Conservation (phyloP, 345 rosid species). For the Carallia brachiata region DNA sequence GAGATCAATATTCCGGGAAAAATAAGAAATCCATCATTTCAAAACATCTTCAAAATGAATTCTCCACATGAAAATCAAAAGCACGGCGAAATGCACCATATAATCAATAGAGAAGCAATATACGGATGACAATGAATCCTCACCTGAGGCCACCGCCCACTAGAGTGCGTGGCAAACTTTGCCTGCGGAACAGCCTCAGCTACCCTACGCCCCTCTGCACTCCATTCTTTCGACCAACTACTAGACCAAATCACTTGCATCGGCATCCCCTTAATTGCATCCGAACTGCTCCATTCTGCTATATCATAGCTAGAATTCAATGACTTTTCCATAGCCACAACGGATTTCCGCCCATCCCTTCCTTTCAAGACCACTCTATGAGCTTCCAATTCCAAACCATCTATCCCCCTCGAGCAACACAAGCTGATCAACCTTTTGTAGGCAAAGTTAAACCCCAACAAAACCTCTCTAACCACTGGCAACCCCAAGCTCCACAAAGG, state of each 20-base stretch:
- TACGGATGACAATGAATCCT: slow-evolving; percentile 13
- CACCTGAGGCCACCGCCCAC: slow-evolving; percentile 97
- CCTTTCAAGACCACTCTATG: slow-evolving; percentile 76
- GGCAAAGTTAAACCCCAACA: slow-evolving; percentile 45
- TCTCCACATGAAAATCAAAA: too few species aligned
- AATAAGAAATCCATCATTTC: neutral
- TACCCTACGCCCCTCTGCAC: slow-evolving; percentile 49
- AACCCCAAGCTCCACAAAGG: slow-evolving; percentile 56
- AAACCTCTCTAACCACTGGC: slow-evolving; percentile 57
- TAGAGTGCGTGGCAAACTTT: slow-evolving; percentile 60
- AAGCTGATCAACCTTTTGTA: slow-evolving; percentile 50
- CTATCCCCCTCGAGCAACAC: slow-evolving; percentile 56
- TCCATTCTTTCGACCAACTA: slow-evolving; percentile 69
- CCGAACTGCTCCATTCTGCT: slow-evolving; percentile 71
- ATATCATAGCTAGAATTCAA: slow-evolving; percentile 73
- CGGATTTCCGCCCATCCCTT: slow-evolving; percentile 63
- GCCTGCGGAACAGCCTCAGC: slow-evolving; percentile 74
- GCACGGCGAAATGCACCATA: neutral
- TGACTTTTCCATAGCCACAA: slow-evolving; percentile 53
- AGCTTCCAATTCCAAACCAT: slow-evolving; percentile 50
- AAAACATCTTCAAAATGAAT: neutral
- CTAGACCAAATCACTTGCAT: slow-evolving; percentile 81
- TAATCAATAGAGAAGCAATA: neutral
- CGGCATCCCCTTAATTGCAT: slow-evolving; percentile 53
- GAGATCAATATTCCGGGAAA: too few species aligned